Base-by-base conservation (phyloP, 2,329 filamentous ascomycete species). In the Penicillium sp. region DNA sequence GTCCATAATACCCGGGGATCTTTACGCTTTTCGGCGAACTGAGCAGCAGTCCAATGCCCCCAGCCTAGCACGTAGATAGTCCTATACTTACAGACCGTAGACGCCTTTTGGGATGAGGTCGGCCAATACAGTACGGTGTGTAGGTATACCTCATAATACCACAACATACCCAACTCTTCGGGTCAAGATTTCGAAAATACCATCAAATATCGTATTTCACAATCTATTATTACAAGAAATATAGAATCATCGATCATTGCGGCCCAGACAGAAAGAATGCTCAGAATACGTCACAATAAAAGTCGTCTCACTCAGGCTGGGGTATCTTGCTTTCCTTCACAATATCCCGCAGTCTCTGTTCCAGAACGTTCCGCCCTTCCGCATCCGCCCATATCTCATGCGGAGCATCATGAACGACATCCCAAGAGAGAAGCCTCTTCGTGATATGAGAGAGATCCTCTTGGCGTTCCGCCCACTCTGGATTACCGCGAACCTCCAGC, bases 341-440 rank as follows among this genome's bases (percentile, higher is more conserved):
- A 61, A 97, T 71, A 70, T 92, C 80, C 61, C 79, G 82, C 67
- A 98, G 76, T 65, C 91, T 85, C 80, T 89, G 90, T 79, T 96
- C 93, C 74, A 98, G 87, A 47, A 86, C 76, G 51, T 85, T 76
- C 54, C 90, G 82, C 0, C 93, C 93, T 48, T 92, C 84, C 2
- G 81, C 73, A 3, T 88, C 91, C 65, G 78, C 79, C 95, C 95
- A 99, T 0, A 98, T 88, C 71, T 93, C 84, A 72, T 96, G 91
- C 5, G 92, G 90, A 3, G 93, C 92, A 60, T 88, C 84, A 56
- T 90, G 85, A 11, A 97, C 91, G 52, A 96, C 84, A 73, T 96
- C 91, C 93, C 93, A 99, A 39, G 84, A 80, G 56, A 90, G 74
- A 51, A 98, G 78, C 48, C 92, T 91, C 52, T 88, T 82, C 0